A percentile compares a stretch with the other conserved stretches of the same genome.
These are phyloP conservation scores for Sergeia podlipaevii DNA, from an alignment of 208 protist genomes.

Conservation along the genomic window DNA sequence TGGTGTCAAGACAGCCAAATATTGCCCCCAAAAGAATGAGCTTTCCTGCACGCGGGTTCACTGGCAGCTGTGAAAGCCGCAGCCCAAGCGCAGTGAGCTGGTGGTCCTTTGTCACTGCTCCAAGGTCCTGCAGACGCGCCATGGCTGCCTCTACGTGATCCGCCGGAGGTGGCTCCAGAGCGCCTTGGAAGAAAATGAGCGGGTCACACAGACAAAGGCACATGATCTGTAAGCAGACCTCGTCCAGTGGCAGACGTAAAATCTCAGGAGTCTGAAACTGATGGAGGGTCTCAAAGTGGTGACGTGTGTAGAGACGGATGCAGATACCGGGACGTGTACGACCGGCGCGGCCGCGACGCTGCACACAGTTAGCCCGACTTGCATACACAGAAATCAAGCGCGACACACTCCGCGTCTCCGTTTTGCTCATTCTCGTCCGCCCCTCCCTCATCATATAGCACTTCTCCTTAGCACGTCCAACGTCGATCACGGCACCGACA, in stretches of 20 bases:
- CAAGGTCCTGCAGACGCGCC: constrained; percentile 67
- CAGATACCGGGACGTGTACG: constrained; percentile 92
- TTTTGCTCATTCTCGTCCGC: constrained; percentile 18
- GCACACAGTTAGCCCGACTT: constrained; percentile 88
- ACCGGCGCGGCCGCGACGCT: constrained; percentile 93
- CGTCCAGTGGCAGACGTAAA: constrained; percentile 90
- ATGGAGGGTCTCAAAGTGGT: constrained; percentile 71
- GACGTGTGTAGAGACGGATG: constrained; percentile 90
- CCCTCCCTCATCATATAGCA: constrained; percentile 75
- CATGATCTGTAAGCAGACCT: constrained; percentile 86
- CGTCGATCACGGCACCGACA: constrained; percentile 97
- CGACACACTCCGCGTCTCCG: constrained; percentile 40
- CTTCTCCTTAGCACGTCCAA: constrained; percentile 95
- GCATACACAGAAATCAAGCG: constrained; percentile 80
- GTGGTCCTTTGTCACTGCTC: constrained; percentile 65
- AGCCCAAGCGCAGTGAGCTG: constrained; percentile 86
- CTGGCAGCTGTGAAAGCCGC: constrained; percentile 74
- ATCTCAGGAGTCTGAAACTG: constrained; percentile 95
- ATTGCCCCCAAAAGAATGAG: constrained; percentile 90
- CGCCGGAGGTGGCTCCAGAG: constrained; percentile 68
- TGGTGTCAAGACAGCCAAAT: constrained; percentile 91
- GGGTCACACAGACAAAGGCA: constrained; percentile 62
- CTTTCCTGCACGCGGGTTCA: constrained; percentile 81
- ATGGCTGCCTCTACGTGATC: constrained; percentile 57
- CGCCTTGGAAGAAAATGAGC: constrained; percentile 58